A percentile compares a stretch with the other conserved stretches of the same genome.
phyloP scores from a whole-genome alignment of 352 stramenopile genomes.

The Phytophthora brassicae region DNA sequence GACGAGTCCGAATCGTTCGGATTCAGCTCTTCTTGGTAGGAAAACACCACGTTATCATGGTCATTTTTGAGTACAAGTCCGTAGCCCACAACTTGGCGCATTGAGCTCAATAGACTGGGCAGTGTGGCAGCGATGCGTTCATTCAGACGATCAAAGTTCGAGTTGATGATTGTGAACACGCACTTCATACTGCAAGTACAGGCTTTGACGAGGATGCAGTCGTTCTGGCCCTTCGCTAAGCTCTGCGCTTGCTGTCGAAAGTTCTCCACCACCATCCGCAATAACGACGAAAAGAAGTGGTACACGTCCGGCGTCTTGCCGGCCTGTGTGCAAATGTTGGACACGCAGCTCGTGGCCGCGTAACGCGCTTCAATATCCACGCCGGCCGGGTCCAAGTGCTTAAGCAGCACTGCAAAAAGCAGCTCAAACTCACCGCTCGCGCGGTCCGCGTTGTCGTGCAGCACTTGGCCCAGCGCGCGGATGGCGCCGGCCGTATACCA shows the following conservation, averaged over 20 bases:
- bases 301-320: constrained; percentile 73
- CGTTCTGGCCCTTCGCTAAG: constrained; percentile 59
- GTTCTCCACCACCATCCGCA: constrained; percentile 86
- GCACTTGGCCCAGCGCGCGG: constrained; percentile 65
- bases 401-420: constrained; percentile 69
- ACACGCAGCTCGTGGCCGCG: constrained; percentile 83
- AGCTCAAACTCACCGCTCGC: constrained; percentile 60
- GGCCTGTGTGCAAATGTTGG: constrained; percentile 71
- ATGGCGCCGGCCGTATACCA: constrained; percentile 78
- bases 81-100: constrained; percentile 80
- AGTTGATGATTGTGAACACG: constrained; percentile 80
- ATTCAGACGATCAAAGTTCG: constrained; percentile 56
- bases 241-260: constrained; percentile 78
- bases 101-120: constrained; percentile 68
- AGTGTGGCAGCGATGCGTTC: constrained; percentile 63
- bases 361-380: constrained; percentile 86
- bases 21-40: constrained; percentile 57
- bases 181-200: constrained; percentile 89
- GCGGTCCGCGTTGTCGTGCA: constrained; percentile 81
- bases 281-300: constrained; percentile 67
- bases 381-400: constrained; percentile 73
- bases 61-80: constrained; percentile 55
- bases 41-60: constrained; percentile 57
- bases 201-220: constrained; percentile 81
- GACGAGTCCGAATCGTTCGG: constrained; percentile 76